A percentile compares a stretch with the other conserved stretches of the same genome.
Conservation (phyloP, 345 rosid genomes). For the Clarkia xantiana region DNA sequence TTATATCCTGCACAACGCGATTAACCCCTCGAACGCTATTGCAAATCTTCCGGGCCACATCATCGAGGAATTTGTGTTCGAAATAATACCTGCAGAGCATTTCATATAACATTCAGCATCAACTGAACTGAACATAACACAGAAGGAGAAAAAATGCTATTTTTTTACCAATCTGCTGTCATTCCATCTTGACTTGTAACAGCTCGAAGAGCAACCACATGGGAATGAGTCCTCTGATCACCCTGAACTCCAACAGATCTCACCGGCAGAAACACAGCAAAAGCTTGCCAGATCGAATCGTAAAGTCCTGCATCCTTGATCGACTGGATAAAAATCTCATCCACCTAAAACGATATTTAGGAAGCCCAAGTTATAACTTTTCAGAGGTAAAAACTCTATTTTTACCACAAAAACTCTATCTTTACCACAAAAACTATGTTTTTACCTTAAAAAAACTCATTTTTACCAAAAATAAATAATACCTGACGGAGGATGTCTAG, state of each 20-base stretch:
- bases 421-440: slow-evolving; percentile 1
- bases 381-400: background rate
- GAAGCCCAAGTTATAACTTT: too few species aligned
- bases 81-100: slow-evolving; percentile 78
- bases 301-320: slow-evolving; percentile 94
- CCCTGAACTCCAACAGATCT: slow-evolving; percentile 98
- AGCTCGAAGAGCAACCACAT: slow-evolving; percentile 97
- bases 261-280: slow-evolving; percentile 90
- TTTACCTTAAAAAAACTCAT: background rate
- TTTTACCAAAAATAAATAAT: background rate
- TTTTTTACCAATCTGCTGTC: slow-evolving; percentile 88
- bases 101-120: too few species aligned
- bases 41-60: slow-evolving; percentile 77
- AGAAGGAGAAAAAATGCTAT: background rate
- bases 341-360: slow-evolving; percentile 45
- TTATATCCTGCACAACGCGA: slow-evolving; percentile 91
- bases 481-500: slow-evolving; percentile 85
- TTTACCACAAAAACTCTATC: background rate
- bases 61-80: slow-evolving; percentile 84
- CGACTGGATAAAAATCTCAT: slow-evolving; percentile 92
- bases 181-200: slow-evolving; percentile 99
- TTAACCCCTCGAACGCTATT: slow-evolving; percentile 91
- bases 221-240: slow-evolving; percentile 96
- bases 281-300: slow-evolving; percentile 97
- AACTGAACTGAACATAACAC: background rate